Base-by-base conservation (phyloP, 768 basidiomycete species). In the Candolleomyces eurysporus region DNA sequence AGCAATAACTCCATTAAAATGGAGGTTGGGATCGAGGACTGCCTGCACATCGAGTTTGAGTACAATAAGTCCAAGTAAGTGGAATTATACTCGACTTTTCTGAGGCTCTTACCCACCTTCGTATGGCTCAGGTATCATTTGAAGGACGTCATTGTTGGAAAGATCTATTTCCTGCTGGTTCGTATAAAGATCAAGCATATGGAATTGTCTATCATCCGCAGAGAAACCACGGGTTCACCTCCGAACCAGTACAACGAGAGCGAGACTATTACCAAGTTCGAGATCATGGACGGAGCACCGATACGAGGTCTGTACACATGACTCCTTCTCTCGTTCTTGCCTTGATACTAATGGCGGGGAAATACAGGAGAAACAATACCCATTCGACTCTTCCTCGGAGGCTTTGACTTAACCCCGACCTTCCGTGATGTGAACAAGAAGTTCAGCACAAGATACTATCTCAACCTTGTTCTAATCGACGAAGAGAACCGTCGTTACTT, bases 231-330 rank as follows among this genome's bases (percentile, higher is more conserved):
- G 0, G 96, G 96, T 13, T 84, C 95, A 14, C 93, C 93, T 2
- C 97, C 97, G n/a, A 99, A 98, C 69, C 95, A 96, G 76, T 98
- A 99, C 74, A 99, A 98, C 72, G 96, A 99, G 74, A 94, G 91
- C 68, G 96, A 98, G 72, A 98, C 96, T 8, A 98, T 99, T 68
- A 98, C 97, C 9, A 98, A 98, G 76, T 98, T 98, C 70, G 97
- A 98, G 76, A 97, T 98, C 66, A 97, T 97, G 96, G 96, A 98
- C 72, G 95, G 96, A 2, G 94, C 96, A 7, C 96, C 96, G 1
- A 94, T 98, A n/a, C 83, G 94, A 79, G 94, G 93, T 91, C 64
- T 51, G 81, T 71, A 4, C 43, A 9, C 32, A 26, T 31, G 7
- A 5, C 17, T 10, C 6, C 50, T 42, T 10, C 8, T 14, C 11